These are phyloP conservation scores for Lavandula angustifolia DNA, from an alignment of 257 asterid genomes.

Conservation along the genomic window DNA sequence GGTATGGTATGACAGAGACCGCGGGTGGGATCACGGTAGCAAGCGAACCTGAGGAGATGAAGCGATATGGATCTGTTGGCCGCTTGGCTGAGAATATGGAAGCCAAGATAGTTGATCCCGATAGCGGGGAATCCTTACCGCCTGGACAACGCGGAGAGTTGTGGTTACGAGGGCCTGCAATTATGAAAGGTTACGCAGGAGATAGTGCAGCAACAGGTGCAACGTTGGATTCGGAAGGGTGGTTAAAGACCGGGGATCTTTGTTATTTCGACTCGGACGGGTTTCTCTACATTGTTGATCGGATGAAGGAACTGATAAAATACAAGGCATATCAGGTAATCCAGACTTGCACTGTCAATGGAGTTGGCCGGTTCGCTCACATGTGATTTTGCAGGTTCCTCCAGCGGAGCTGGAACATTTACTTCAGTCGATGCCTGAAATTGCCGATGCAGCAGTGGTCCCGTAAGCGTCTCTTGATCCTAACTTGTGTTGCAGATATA, in stretches of 20 bases:
- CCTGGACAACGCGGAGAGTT: slow-evolving; percentile 83
- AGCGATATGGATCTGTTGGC: slow-evolving; percentile 71
- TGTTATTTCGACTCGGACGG: slow-evolving; percentile 87
- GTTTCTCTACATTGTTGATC: slow-evolving; percentile 75
- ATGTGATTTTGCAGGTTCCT: slow-evolving; percentile 67
- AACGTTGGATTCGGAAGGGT: slow-evolving; percentile 82
- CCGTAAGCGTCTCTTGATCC: slow-evolving; percentile 24
- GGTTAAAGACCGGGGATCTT: slow-evolving; percentile 95
- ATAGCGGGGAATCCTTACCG: slow-evolving; percentile 61
- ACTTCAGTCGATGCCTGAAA: slow-evolving; percentile 75
- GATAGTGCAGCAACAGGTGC: slow-evolving; percentile 83
- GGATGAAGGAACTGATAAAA: slow-evolving; percentile 88
- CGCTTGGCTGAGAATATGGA: slow-evolving; percentile 59
- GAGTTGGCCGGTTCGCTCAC: neutral
- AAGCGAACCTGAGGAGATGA: slow-evolving; percentile 54
- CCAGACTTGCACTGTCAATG: neutral
- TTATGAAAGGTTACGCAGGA: slow-evolving; percentile 99
- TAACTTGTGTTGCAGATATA: no score
- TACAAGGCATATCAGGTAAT: slow-evolving; percentile 92
- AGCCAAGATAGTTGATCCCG: slow-evolving; percentile 88
- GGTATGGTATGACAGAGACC: slow-evolving; percentile 91
- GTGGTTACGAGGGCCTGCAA: slow-evolving; percentile 81
- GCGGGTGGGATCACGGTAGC: slow-evolving; percentile 64
- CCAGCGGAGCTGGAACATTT: slow-evolving; percentile 94
- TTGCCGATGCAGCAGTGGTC: slow-evolving; percentile 88